These are phyloP conservation scores for Sporothrix luriei DNA, from an alignment of 2,329 filamentous ascomycete genomes.

Conservation along the genomic window DNA sequence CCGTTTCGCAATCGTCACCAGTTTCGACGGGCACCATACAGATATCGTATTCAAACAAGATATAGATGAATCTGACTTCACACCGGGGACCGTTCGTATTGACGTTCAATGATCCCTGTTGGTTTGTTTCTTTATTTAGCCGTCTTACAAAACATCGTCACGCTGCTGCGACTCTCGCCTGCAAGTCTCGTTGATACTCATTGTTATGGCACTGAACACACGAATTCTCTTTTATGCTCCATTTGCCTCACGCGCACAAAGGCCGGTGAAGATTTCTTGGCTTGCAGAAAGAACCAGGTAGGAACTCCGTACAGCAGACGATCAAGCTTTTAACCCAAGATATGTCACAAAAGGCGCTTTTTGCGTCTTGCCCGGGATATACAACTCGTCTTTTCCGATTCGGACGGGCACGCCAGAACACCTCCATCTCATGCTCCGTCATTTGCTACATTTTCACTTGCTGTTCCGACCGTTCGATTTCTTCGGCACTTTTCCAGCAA, in stretches of 20 bases:
- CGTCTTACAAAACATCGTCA: background rate
- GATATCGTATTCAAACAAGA: background rate
- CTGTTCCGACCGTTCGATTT: background rate
- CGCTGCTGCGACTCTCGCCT: background rate
- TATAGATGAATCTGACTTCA: conserved; percentile 2
- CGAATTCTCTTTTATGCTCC: background rate
- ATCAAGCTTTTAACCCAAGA: conserved; percentile 12
- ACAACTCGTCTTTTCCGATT: background rate
- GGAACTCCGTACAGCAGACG: background rate
- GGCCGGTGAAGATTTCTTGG: conserved; percentile 22
- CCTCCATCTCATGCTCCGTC: background rate
- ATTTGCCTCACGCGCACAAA: background rate
- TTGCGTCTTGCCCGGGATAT: background rate
- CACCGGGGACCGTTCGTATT: background rate
- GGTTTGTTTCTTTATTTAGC: background rate
- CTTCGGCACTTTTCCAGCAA: background rate
- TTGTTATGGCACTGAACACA: conserved; percentile 25
- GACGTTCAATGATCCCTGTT: background rate
- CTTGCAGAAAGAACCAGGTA: conserved; percentile 6
- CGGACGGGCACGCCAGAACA: background rate
- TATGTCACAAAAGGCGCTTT: background rate
- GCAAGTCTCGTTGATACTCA: background rate
- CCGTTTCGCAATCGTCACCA: background rate
- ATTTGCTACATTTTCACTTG: background rate
- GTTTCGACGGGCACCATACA: background rate